Conservation (phyloP, 1,284 basidiomycete species). For the Heterobasidion irregulare region DNA sequence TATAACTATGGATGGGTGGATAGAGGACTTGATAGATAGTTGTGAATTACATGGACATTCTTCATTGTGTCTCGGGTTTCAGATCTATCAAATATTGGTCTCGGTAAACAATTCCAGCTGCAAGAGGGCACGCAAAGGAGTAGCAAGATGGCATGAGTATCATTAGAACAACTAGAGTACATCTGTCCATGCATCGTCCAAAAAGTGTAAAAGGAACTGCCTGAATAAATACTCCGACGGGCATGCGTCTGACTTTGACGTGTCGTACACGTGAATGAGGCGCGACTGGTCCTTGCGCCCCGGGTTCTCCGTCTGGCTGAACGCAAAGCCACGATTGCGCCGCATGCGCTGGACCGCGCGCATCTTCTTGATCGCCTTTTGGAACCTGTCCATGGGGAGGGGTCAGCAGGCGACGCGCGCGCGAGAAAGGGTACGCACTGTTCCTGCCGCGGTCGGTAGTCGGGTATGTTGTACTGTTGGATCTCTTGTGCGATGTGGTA, state of each 20-base stretch:
- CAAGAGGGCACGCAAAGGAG: too few species aligned
- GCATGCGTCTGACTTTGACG: constrained; percentile 60
- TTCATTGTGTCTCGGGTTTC: too few species aligned
- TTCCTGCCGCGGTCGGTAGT: constrained; percentile 95
- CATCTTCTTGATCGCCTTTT: constrained; percentile 97
- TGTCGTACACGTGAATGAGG: constrained; percentile 87
- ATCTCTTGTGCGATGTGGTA: constrained; percentile 98
- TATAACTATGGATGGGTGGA: too few species aligned
- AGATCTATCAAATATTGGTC: too few species aligned
- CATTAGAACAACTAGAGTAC: background rate
- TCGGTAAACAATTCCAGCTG: too few species aligned
- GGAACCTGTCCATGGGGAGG: constrained; percentile 50
- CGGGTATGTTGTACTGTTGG: constrained; percentile 96
- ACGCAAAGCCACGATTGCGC: constrained; percentile 90
- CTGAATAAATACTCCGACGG: constrained; percentile 60
- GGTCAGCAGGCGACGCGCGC: background rate
- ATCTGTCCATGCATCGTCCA: background rate
- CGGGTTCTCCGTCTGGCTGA: constrained; percentile 87
- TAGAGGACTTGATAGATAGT: too few species aligned
- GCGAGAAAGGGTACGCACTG: constrained; percentile 52
- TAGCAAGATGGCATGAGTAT: too few species aligned
- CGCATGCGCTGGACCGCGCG: constrained; percentile 93
- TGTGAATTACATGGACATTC: too few species aligned
- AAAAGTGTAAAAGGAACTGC: background rate
- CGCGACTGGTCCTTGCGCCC: constrained; percentile 80